Evolutionary conservation across 2,329 filamentous ascomycete species (phyloP).

Genomic region (Sclerotinia spermophila): DNA sequence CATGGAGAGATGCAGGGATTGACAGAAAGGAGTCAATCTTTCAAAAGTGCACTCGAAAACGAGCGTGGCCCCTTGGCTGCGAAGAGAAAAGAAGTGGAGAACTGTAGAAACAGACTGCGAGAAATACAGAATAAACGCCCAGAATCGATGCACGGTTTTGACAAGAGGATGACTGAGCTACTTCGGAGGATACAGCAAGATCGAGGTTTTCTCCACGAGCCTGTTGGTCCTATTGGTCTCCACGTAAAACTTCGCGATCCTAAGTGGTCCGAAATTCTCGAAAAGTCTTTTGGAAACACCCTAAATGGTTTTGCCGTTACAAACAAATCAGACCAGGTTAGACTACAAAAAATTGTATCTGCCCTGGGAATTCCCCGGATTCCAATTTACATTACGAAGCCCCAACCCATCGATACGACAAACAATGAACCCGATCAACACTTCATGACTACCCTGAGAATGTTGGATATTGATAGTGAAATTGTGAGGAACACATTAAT

Average conservation of each 20-base stretch:
- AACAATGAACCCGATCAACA: conserved; percentile 69
- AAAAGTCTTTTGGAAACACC: conserved; percentile 66
- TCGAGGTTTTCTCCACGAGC: conserved; percentile 62
- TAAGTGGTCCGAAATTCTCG: conserved; percentile 79
- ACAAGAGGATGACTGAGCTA: conserved; percentile 58
- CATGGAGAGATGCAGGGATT: conserved; percentile 39
- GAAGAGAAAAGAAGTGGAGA: conserved; percentile 53
- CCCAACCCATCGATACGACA: conserved; percentile 52
- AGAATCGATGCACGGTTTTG: conserved; percentile 62
- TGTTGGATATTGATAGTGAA: conserved; percentile 77
- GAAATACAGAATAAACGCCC: conserved; percentile 55
- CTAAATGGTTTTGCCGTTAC: conserved; percentile 80
- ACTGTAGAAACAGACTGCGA: conserved; percentile 48
- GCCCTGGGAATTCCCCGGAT: conserved; percentile 42
- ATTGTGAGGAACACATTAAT: conserved; percentile 77
- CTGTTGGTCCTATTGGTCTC: conserved; percentile 79
- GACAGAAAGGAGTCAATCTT: conserved; percentile 36
- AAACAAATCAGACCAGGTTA: conserved; percentile 69
- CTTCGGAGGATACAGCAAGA: conserved; percentile 69
- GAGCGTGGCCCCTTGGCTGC: conserved; percentile 35
- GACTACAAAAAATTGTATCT: conserved; percentile 63
- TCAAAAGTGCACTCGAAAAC: conserved; percentile 37
- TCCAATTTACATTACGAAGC: conserved; percentile 53
- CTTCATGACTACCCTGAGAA: conserved; percentile 75
- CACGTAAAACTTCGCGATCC: conserved; percentile 74